Conservation (phyloP, 1,139 yeast genomes). For the Candida albicans region DNA sequence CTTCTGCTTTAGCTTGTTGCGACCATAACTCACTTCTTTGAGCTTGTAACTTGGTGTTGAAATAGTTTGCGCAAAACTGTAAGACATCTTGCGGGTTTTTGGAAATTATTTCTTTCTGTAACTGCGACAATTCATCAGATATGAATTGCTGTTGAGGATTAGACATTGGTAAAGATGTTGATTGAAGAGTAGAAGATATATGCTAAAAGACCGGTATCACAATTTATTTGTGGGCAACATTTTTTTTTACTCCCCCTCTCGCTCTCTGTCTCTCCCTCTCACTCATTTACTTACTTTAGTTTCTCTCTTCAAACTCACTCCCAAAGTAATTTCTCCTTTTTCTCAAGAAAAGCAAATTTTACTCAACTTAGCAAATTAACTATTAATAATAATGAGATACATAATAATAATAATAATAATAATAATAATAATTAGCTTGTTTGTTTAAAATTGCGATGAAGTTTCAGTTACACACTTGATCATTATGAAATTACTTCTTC, state of each 20-base stretch:
- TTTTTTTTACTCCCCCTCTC: not conserved
- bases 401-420: no score
- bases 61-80: slow-evolving; percentile 75
- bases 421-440: no score
- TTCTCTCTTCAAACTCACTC: not conserved
- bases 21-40: slow-evolving; percentile 59
- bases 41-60: slow-evolving; percentile 58
- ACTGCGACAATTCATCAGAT: slow-evolving; percentile 56
- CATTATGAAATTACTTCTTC: no score
- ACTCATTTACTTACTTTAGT: not conserved
- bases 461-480: no score
- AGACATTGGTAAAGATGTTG: slow-evolving; percentile 4
- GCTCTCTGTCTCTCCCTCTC: not conserved
- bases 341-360: no score
- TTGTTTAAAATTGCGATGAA: no score
- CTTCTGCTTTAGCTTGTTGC: slow-evolving; percentile 50
- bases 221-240: not conserved
- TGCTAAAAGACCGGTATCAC: not conserved
- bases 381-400: no score
- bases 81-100: slow-evolving; percentile 68
- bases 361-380: no score
- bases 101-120: slow-evolving; percentile 60
- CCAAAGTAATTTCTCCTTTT: no score
- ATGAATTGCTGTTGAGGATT: slow-evolving; percentile 15
- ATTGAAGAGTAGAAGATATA: not conserved